Evolutionary conservation across 2,329 filamentous ascomycete species (phyloP).

Genomic region (Aspergillus sp.): DNA sequence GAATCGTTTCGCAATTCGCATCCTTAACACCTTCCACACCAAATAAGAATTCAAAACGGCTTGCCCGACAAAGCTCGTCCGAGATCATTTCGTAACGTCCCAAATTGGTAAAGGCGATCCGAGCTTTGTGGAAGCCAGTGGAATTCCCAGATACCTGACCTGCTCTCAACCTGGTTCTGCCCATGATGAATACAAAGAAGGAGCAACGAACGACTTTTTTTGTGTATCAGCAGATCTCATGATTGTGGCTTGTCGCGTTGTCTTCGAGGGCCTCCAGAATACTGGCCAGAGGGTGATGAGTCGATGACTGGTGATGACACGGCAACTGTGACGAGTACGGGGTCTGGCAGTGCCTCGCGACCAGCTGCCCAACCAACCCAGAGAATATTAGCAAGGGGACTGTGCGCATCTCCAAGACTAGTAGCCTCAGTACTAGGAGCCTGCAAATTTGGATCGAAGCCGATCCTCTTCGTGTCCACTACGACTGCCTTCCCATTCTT

Average conservation of each 20-base stretch:
- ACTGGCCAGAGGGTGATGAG: constrained; percentile 2
- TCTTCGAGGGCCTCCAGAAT: constrained; percentile 19
- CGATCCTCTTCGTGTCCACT: neutral
- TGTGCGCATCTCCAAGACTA: constrained; percentile 16
- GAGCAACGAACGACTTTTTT: neutral
- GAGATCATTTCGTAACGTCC: constrained; percentile 11
- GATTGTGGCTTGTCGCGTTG: constrained; percentile 4
- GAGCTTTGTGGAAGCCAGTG: constrained; percentile 3
- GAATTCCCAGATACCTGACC: neutral
- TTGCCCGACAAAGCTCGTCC: constrained; percentile 3
- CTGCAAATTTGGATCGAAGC: constrained; percentile 10
- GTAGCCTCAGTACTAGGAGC: neutral
- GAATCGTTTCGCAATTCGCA: constrained; percentile 9
- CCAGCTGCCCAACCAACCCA: constrained; percentile 12
- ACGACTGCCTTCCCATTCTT: neutral
- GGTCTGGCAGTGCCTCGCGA: constrained; percentile 10
- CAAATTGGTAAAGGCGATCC: constrained; percentile 19
- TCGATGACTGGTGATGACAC: constrained; percentile 9
- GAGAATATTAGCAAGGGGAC: constrained; percentile 15
- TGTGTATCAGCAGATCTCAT: neutral
- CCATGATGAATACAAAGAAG: neutral
- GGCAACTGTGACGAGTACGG: constrained; percentile 20
- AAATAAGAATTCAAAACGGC: constrained; percentile 8
- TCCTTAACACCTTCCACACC: constrained; percentile 11
- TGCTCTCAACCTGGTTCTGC: neutral